Base-by-base conservation (phyloP, 768 basidiomycete genomes). In the Collybiopsis confluens region DNA sequence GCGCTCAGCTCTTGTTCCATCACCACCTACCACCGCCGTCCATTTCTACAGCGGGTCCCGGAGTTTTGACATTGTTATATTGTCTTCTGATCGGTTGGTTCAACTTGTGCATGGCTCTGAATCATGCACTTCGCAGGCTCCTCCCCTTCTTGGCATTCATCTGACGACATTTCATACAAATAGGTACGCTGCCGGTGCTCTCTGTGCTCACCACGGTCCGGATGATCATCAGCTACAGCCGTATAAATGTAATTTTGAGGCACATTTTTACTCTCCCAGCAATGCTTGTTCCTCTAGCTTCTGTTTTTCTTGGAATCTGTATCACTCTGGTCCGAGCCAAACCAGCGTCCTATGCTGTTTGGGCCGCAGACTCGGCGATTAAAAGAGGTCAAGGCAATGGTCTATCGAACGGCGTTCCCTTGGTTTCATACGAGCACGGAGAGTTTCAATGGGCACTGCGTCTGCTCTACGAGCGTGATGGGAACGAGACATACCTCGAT, bases 281-380 rank as follows among this genome's bases (percentile, higher is more conserved):
- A 30, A 33, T 33, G 30, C 13, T 46, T 26, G 9, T 33, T 13
- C 20, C 18, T 7, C 15, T 33, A 8, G 3, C 2, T 13, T 20
- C 16, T 15, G 3, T 46, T 30, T 33, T 33, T 15, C 30, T 46
- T 27, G 45, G 45, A 26, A 18, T 38, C 36, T 15, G 9, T 9
- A 2, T 3, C 48, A 20, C 35, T 16, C 23, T 33, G 23, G 57
- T 42, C 18, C 21, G 53, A 11, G 70, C 70, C 5, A 63, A 68
- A 2, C 72, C 70, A 18, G 37, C 55, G 7, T 76, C 76, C 4
- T 73, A 76, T 46, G 73, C 75, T 11, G 63, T 68, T 2, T 78
- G 75, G 74, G 73, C 74, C 20, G 75, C 74, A 13, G 73, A 76
- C 49, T 77, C 75, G 4, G 73, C 68, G 2, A 77, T 77, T 50